Base-by-base conservation (phyloP, 2,329 filamentous ascomycete species). In the Trichoderma guizhouense region DNA sequence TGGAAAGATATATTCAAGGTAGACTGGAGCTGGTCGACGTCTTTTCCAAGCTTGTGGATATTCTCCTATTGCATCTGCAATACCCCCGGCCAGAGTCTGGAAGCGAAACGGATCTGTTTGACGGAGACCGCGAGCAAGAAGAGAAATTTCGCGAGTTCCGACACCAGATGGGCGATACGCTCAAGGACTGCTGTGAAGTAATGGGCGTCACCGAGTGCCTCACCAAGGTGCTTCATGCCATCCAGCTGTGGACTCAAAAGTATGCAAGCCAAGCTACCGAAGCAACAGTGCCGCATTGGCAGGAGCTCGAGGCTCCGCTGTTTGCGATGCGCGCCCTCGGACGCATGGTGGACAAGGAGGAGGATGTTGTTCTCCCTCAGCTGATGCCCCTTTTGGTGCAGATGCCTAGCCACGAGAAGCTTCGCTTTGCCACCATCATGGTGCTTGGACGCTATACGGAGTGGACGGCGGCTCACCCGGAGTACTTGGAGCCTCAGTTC, bases 351-450 rank as follows among this genome's bases (percentile, higher is more conserved):
- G 92, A 95, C 70, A 91, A 91, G 72, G 92, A 97, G 63, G 96
- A 99, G 81, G 91, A 87, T 75, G 90, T 93, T 51, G 93, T 99
- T 76, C 86, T 99, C 53, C 93, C 94, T 3, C 93, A 95, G 78
- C 90, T 99, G 18, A 97, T 99, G 84, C 95, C 95, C 21, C 86
- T 99, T 71, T 90, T 99, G 74, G 94, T 97, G 12, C 93, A 97
- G 79, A 97, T 99, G 73, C 96, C 96, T 0, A 91, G 93, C 78
- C 96, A 99, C 78, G 94, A 98, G 82, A 99, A 98, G 84, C 88
- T 99, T n/a, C 93, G 95, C 8, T 99, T 99, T 82, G 95, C 97
- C 74, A 95, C 95, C 7, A 97, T 98, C 78, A 98, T 99, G 94
- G 95, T 97, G 3, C 88, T 99, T 26, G 96, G 94, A 47, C 89